These are phyloP conservation scores for Curvularia lunata DNA, from an alignment of 2,329 filamentous ascomycete species.

Conservation along the genomic window DNA sequence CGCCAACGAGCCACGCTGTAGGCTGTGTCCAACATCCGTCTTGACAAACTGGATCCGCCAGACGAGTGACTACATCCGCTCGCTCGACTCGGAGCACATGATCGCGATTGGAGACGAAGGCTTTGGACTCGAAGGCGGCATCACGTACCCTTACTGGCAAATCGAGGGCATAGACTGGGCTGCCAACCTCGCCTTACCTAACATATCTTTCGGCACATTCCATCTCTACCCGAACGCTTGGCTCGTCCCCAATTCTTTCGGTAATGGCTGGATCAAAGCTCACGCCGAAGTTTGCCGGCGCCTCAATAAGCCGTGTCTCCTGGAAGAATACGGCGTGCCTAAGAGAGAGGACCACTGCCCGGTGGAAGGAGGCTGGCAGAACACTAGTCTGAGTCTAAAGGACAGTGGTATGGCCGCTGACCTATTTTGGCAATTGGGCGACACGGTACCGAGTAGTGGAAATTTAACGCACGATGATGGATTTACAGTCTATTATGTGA, in stretches of 20 bases:
- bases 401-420: conserved; percentile 42
- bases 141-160: conserved; percentile 59
- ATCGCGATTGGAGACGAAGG: conserved; percentile 70
- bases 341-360: conserved; percentile 31
- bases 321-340: conserved; percentile 50
- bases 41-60: conserved; percentile 65
- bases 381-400: conserved; percentile 30
- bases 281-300: conserved; percentile 52
- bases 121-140: conserved; percentile 52
- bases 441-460: conserved; percentile 29
- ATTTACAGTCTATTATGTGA: conserved; percentile 41
- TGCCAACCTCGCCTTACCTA: conserved; percentile 59
- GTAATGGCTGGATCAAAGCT: conserved; percentile 55
- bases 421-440: conserved; percentile 46
- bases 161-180: conserved; percentile 61
- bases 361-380: conserved; percentile 42
- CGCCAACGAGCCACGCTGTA: conserved; percentile 70
- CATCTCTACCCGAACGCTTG: conserved; percentile 60
- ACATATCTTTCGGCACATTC: conserved; percentile 63
- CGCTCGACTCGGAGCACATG: conserved; percentile 65
- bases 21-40: conserved; percentile 63
- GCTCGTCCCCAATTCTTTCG: conserved; percentile 44
- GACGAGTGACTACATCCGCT: conserved; percentile 68
- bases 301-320: conserved; percentile 50
- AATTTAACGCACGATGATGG: conserved; percentile 40